These are phyloP conservation scores for Fusarium sororula DNA, from an alignment of 2,329 filamentous ascomycete species.

Conservation along the genomic window DNA sequence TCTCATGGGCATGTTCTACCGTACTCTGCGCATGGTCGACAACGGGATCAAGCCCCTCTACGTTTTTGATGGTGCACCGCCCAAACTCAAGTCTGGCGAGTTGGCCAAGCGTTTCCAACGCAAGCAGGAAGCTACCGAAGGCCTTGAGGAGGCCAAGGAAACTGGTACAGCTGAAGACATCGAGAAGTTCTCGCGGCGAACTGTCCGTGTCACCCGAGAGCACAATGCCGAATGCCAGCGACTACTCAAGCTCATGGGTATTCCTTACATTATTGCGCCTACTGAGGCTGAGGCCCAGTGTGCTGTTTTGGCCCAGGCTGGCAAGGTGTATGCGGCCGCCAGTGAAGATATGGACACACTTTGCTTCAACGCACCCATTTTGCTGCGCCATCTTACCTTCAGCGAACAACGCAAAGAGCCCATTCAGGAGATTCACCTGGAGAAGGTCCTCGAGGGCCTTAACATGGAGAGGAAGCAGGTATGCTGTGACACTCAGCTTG, in stretches of 20 bases:
- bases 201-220: conserved; percentile 93
- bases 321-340: conserved; percentile 95
- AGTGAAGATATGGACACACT: conserved; percentile 99
- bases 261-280: conserved; percentile 93
- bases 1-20: conserved; percentile 99
- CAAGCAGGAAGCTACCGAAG: conserved; percentile 90
- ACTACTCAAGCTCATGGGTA: conserved; percentile 92
- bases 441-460: conserved; percentile 86
- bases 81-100: conserved; percentile 97
- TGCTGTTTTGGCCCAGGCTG: conserved; percentile 85
- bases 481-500: conserved; percentile 26
- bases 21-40: conserved; percentile 96
- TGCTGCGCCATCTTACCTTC: conserved; percentile 93
- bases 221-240: conserved; percentile 96
- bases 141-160: conserved; percentile 94
- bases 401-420: conserved; percentile 98
- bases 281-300: conserved; percentile 98
- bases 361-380: conserved; percentile 91
- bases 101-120: conserved; percentile 95
- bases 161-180: conserved; percentile 97
- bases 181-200: conserved; percentile 94
- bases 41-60: conserved; percentile 99
- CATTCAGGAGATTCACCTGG: conserved; percentile 92
- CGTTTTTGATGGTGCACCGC: conserved; percentile 96
- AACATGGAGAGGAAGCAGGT: conserved; percentile 89